Base-by-base conservation (phyloP, 257 asterid genomes). In the Echites panduratus region DNA sequence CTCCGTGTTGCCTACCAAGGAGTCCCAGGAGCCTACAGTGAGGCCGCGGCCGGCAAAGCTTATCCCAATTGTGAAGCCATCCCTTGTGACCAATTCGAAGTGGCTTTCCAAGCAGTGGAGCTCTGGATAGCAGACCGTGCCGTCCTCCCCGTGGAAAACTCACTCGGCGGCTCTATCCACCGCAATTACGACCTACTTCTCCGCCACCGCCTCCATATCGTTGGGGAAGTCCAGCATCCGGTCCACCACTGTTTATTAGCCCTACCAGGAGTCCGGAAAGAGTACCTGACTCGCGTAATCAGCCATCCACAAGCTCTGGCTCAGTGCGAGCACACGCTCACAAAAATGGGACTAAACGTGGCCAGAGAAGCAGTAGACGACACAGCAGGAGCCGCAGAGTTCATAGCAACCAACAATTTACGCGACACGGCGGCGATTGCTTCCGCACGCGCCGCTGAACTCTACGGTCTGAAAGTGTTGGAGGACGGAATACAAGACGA, bases 131-230 rank as follows among this genome's bases (percentile, higher is more conserved):
- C 96, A 52, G 98, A 92, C 71, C 70, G 97, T 26, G 98, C 98
- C 24, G 96, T 92, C 0, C 82, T 93, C 14, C 98, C 97, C 0
- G 96, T 93, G 4, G 98, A 93, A 70, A 93, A 93, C 79, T 93
- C 98, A 12, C 82, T 93, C 1, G 98, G 98, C 65, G 97, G 97
- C 29, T 90, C 97, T 0, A 93, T 93, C 62, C 98, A 93, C 84
- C 88, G 97, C 1, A 93, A 93, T 71, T 93, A 93, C 79, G 98
- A 93, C 78, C 97, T 93, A 74, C 96, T 93, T 79, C 93, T 93
- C 78, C 97, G 97, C 48, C 96, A 93, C 86, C 95, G 90, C 66
- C 96, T 93, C 85, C 98, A 93, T 86, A 93, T 93, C 58, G 97
- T 90, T 49, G 96, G 98, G 0, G 98, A 93, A 54, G 97, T 93